These are phyloP conservation scores for Aspergillus melleus DNA, from an alignment of 2,329 filamentous ascomycete species.

Conservation along the genomic window DNA sequence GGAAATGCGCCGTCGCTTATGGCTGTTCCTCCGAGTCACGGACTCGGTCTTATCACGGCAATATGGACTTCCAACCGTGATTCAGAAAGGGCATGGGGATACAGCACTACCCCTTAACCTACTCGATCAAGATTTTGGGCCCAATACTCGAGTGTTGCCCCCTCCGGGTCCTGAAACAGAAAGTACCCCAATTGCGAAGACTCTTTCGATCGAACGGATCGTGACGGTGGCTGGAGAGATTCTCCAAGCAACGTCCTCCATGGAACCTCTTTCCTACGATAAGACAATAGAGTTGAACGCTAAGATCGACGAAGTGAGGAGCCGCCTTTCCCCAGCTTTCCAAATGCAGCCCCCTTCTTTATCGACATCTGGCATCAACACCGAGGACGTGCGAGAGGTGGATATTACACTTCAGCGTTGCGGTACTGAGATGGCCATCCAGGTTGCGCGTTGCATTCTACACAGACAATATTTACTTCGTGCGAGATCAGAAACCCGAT, in stretches of 20 bases:
- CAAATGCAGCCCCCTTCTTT: too few species aligned
- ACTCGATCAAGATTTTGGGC: conserved; percentile 41
- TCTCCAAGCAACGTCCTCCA: conserved; percentile 5
- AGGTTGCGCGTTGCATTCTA: too few species aligned
- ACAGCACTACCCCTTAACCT: conserved; percentile 42
- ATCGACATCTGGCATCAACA: too few species aligned
- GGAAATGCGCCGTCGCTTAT: conserved; percentile 39
- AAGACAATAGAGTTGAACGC: conserved; percentile 19
- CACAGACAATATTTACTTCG: too few species aligned
- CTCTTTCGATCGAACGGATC: conserved; percentile 15
- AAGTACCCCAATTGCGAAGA: conserved; percentile 17
- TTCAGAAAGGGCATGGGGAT: conserved; percentile 40
- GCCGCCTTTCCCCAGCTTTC: too few species aligned
- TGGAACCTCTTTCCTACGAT: conserved; percentile 7
- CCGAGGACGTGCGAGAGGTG: too few species aligned
- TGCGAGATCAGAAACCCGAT: too few species aligned
- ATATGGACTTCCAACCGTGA: conserved; percentile 41
- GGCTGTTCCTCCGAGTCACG: conserved; percentile 35
- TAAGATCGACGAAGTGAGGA: too few species aligned
- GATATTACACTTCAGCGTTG: too few species aligned
- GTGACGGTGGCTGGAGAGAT: conserved; percentile 12
- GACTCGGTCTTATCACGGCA: conserved; percentile 42
- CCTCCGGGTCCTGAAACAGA: conserved; percentile 27
- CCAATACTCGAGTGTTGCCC: conserved; percentile 32
- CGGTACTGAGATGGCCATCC: too few species aligned